Evolutionary conservation across 495 filamentous ascomycete species (phyloP), one percentile per base, ranked within the genome.

Genomic region (Neurospora sp.): DNA sequence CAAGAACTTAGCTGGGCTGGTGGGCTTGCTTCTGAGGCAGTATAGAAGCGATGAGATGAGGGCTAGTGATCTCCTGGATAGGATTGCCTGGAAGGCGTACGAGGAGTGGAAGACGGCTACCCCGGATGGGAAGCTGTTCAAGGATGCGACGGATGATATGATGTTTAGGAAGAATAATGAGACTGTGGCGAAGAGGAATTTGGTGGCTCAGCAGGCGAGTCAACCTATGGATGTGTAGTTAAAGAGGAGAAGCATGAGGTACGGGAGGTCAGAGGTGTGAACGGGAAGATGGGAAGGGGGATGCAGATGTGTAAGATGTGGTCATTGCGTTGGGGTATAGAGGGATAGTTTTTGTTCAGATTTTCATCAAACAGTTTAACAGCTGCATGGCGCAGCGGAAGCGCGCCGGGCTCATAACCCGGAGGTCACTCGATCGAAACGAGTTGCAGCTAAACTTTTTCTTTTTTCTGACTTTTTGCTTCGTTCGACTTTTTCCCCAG

Each of bases 91-190:
- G 72, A 35, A 59, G 44, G 69, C 70, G 2, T 85, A 76, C 59
- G 69, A 70, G 69, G 27, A 39, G 7, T 85, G 83, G 82, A 74
- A 74, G 37, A 59, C 71, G 0, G 70, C 42, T 4, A 82, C 75
- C 0, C 66, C 48, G 1, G 79, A 82, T 35, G 83, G 81, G 0
- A 27, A 18, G 20, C 10, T 75, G 12, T 78, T 76, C 69, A 70
- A 74, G 16, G 82, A 82, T 73, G 41, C 77, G 12, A 76, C 71
- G 40, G 81, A 84, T 18, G 79, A 81, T 42, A 75, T 78, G 11
- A 54, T 48, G 72, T 72, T 73, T 12, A 70, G 78, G 54, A 69
- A 72, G 75, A 31, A 73, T 12, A 81, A 81, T 46, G 62, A 31
- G 35, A 11, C 37, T 37, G 37, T 54, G 3, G 44, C 9, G 38